phyloP scores from a whole-genome alignment of 2,329 filamentous ascomycete genomes.

The Pseudogymnoascus sp. region DNA sequence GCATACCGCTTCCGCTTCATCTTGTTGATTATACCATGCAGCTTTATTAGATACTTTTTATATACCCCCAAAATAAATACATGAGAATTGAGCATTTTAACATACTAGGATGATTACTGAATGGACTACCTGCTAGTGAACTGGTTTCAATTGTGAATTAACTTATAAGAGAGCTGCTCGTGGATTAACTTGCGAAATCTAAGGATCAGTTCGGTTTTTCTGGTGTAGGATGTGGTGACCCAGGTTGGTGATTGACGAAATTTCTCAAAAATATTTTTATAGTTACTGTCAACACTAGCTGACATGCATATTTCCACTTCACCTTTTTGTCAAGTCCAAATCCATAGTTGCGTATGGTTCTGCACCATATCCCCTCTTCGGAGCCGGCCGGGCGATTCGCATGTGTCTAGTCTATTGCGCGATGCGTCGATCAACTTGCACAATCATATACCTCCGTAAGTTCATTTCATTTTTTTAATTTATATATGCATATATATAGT shows the following conservation, averaged over 20 bases:
- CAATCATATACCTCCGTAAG: neutral
- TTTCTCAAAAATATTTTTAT: neutral
- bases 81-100: neutral
- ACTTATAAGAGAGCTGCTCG: neutral
- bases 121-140: neutral
- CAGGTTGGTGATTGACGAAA: neutral
- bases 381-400: neutral
- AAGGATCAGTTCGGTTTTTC: neutral
- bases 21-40: conserved; percentile 6
- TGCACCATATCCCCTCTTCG: neutral
- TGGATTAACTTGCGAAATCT: neutral
- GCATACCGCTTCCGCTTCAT: neutral
- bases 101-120: neutral
- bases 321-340: neutral
- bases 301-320: neutral
- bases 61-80: conserved; percentile 5
- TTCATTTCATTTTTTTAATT: neutral
- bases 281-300: neutral
- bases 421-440: neutral
- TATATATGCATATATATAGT: neutral
- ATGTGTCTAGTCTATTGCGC: conserved; percentile 8
- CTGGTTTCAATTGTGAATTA: neutral
- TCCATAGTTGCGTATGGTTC: neutral
- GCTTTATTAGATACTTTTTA: conserved; percentile 8
- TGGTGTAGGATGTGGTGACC: neutral